Evolutionary conservation across 208 protist species (phyloP).

Genomic region (Vickermania spadyakhi): DNA sequence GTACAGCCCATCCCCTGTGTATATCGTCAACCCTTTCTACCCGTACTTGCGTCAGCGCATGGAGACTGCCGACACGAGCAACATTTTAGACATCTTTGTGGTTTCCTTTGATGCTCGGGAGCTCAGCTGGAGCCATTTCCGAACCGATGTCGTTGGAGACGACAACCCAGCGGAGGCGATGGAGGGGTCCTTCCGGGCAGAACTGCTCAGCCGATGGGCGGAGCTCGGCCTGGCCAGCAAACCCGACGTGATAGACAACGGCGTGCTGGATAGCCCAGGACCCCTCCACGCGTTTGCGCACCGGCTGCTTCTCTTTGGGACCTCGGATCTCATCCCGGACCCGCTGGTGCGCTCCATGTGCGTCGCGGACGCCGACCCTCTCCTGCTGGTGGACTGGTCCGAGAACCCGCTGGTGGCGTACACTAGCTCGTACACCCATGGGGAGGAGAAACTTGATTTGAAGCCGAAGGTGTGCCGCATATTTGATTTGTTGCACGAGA

Average conservation of each 20-base stretch:
- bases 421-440: conserved; percentile 1
- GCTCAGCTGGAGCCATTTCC: conserved; percentile 30
- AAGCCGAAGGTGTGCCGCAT: conserved; percentile 1
- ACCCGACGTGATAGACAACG: conserved; percentile 46
- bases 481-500: conserved; percentile 1
- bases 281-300: conserved; percentile 46
- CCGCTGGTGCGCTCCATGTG: conserved; percentile 20
- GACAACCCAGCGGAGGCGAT: conserved; percentile 23
- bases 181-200: conserved; percentile 19
- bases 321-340: conserved; percentile 19
- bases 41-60: conserved; percentile 22
- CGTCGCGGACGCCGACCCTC: conserved; percentile 15
- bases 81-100: conserved; percentile 18
- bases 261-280: conserved; percentile 28
- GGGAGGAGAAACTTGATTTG: background rate
- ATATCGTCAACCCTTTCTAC: conserved; percentile 20
- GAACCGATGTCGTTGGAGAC: conserved; percentile 27
- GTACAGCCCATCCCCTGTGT: conserved; percentile 15
- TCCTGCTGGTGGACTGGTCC: conserved; percentile 19
- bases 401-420: conserved; percentile 30
- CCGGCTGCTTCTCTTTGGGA: conserved; percentile 20
- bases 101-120: conserved; percentile 28
- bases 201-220: conserved; percentile 25
- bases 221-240: conserved; percentile 20
- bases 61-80: conserved; percentile 2